phyloP scores from a whole-genome alignment of 2,329 filamentous ascomycete genomes.

The Apiospora kogelbergensis region DNA sequence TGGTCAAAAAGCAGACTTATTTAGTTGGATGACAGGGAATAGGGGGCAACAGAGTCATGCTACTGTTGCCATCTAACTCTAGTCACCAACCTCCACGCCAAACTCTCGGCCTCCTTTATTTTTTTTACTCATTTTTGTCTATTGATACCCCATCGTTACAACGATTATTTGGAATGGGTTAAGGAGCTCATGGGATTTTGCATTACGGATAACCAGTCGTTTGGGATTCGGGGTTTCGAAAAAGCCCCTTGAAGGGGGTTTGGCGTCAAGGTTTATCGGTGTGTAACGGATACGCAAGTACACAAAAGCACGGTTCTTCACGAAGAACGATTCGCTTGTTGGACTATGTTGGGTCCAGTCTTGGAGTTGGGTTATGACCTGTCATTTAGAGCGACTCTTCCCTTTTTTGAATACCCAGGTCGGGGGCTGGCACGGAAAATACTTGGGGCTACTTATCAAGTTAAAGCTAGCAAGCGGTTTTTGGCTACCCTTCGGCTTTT shows the following conservation, averaged over 20 bases:
- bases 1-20: constrained; percentile 41
- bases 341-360: background rate
- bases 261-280: background rate
- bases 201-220: background rate
- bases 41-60: constrained; percentile 29
- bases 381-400: background rate
- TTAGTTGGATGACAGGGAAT: constrained; percentile 53
- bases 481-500: background rate
- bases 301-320: background rate
- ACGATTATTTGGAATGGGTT: constrained; percentile 9
- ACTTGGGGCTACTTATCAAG: background rate
- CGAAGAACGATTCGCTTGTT: background rate
- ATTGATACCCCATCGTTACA: constrained; percentile 11
- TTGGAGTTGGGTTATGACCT: background rate
- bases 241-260: background rate
- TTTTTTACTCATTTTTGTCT: constrained; percentile 8
- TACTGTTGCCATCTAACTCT: background rate
- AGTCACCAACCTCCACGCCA: background rate
- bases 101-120: background rate
- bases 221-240: background rate
- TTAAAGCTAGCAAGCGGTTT: background rate
- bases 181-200: constrained; percentile 7
- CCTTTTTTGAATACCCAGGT: background rate
- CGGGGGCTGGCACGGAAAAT: background rate
- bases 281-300: background rate